These are phyloP conservation scores for Tulasnella sp. DNA, from an alignment of 768 basidiomycete genomes.

Conservation along the genomic window DNA sequence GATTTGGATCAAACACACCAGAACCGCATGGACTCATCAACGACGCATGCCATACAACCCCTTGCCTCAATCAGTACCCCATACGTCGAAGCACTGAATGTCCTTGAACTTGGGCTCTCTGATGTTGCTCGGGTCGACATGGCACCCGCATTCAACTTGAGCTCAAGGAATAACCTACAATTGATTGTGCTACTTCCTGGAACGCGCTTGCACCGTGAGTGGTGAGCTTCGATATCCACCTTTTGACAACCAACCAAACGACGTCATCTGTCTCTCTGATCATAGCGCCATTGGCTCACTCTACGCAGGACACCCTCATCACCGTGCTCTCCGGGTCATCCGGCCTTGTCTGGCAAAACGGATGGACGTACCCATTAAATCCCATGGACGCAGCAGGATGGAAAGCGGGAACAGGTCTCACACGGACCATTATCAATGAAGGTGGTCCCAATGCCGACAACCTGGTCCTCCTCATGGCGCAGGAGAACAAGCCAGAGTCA, in stretches of 20 bases:
- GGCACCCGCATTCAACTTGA: background rate
- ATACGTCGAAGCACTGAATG: too few species aligned
- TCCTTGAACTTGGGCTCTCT: too few species aligned
- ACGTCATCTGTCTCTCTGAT: background rate
- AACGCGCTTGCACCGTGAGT: constrained; percentile 8
- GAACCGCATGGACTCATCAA: too few species aligned
- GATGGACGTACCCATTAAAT: constrained; percentile 5
- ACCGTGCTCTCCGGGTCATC: background rate
- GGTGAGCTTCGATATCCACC: background rate
- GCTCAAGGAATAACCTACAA: background rate
- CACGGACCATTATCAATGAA: constrained; percentile 22
- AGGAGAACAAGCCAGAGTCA: constrained; percentile 14
- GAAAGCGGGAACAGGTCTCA: constrained; percentile 21
- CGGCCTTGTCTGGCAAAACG: constrained; percentile 15
- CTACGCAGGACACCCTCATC: constrained; percentile 1
- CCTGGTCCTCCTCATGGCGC: constrained; percentile 16
- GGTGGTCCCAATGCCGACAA: constrained; percentile 16
- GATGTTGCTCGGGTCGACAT: too few species aligned
- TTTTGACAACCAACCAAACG: background rate
- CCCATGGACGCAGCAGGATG: constrained; percentile 19
- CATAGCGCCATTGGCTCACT: constrained; percentile 11
- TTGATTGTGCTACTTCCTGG: constrained; percentile 3
- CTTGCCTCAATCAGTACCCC: too few species aligned
- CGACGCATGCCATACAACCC: too few species aligned
- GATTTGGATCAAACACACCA: too few species aligned